phyloP scores from a whole-genome alignment of 148 eudicot species.

The Selenicereus undatus region DNA sequence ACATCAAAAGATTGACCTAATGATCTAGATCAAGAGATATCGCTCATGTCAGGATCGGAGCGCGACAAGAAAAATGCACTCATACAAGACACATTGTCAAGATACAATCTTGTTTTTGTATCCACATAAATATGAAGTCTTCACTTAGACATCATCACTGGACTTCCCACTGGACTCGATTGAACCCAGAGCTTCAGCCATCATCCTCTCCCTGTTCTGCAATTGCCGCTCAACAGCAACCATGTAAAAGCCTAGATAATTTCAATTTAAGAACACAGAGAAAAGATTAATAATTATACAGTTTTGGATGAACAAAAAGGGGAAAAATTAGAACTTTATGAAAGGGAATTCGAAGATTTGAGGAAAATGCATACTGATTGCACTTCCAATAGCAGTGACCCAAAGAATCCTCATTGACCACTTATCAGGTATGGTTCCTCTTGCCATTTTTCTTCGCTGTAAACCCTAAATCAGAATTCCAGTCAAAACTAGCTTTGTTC shows the following conservation, averaged over 20 bases:
- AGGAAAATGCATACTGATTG: not conserved
- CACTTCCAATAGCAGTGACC: slow-evolving; percentile 1
- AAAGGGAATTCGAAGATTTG: not conserved
- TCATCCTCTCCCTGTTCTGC: slow-evolving; percentile 50
- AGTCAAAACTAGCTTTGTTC: not conserved
- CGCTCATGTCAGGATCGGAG: too few species aligned
- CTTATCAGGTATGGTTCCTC: slow-evolving; percentile 5
- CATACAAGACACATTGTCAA: not conserved
- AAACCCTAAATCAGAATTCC: not conserved
- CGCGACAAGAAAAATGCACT: not conserved
- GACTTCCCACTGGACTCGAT: not conserved
- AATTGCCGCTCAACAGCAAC: slow-evolving; percentile 73
- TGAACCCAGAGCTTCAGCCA: slow-evolving; percentile 37
- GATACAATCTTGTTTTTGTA: not conserved
- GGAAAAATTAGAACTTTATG: not conserved
- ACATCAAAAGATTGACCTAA: not conserved
- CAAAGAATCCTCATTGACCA: slow-evolving; percentile 6
- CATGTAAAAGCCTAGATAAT: slow-evolving; percentile 59
- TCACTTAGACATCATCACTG: not conserved
- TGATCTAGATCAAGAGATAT: not conserved
- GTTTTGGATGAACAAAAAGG: not conserved
- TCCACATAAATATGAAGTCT: not conserved
- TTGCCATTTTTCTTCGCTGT: not conserved
- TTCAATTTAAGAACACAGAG: not conserved
- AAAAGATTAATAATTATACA: not conserved